A percentile compares a stretch with the other conserved stretches of the same genome.
Conservation (phyloP, 441 rosid genomes). For the Cnidoscolus chayamansa region DNA sequence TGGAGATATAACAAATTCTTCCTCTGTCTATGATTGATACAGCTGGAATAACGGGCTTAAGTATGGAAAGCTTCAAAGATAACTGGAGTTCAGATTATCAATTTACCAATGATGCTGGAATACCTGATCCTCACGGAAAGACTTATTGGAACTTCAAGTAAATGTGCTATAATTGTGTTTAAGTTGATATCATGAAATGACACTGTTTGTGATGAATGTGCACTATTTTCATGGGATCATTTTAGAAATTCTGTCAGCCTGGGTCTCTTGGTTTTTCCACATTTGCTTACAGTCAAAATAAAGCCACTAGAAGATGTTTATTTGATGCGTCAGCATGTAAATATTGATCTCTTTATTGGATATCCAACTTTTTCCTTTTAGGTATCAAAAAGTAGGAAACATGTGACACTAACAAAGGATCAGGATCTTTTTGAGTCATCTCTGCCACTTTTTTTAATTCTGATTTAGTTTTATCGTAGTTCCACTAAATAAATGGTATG, state of each 20-base stretch:
- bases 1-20: background rate
- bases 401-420: conserved; percentile 2
- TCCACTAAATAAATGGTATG: background rate
- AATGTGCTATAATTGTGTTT: conserved; percentile 24
- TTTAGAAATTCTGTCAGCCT: background rate
- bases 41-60: conserved; percentile 83
- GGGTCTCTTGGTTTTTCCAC: background rate
- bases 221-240: background rate
- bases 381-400: background rate
- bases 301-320: background rate
- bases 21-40: conserved; percentile 35
- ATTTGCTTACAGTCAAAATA: background rate
- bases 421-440: background rate
- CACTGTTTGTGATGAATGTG: conserved; percentile 2
- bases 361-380: background rate
- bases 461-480: conserved; percentile 4
- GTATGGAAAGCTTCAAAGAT: conserved; percentile 67
- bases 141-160: conserved; percentile 86
- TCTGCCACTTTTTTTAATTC: background rate
- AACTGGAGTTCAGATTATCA: conserved; percentile 87
- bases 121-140: conserved; percentile 73
- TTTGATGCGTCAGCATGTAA: background rate
- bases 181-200: background rate
- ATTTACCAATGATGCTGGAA: conserved; percentile 81
- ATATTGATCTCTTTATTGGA: background rate